phyloP scores from a whole-genome alignment of 1,284 basidiomycete genomes.

The Austroboletus novae-zelandiae region DNA sequence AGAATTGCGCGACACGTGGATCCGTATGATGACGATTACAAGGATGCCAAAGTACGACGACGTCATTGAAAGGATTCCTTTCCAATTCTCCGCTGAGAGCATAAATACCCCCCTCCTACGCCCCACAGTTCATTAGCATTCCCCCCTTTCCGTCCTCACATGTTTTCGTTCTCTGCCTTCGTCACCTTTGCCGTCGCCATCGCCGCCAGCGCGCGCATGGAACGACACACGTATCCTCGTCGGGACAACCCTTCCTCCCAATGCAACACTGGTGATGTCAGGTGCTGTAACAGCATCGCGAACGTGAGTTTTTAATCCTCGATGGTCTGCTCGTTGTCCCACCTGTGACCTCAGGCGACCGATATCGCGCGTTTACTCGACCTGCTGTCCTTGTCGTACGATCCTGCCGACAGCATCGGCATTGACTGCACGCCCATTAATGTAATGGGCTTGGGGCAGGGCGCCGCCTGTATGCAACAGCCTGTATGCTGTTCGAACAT shows the following conservation, averaged over 20 bases:
- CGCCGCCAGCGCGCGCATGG: conserved; percentile 22
- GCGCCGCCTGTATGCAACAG: conserved; percentile 20
- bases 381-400: conserved; percentile 13
- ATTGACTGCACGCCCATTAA: conserved; percentile 26
- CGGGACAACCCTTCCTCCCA: not conserved
- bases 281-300: conserved; percentile 17
- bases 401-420: conserved; percentile 20
- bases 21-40: not conserved
- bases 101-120: conserved; percentile 21
- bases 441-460: conserved; percentile 20
- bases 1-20: not conserved
- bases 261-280: conserved; percentile 18
- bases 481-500: conserved; percentile 23
- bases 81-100: conserved; percentile 7
- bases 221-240: conserved; percentile 14
- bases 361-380: conserved; percentile 12
- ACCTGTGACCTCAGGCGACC: conserved; percentile 6
- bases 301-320: conserved; percentile 15
- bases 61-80: conserved; percentile 9
- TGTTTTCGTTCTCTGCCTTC: conserved; percentile 13
- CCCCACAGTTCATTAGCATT: not conserved
- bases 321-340: not conserved
- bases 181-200: conserved; percentile 15
- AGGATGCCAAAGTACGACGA: conserved; percentile 6
- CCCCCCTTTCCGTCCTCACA: not conserved